A percentile compares a stretch with the other conserved stretches of the same genome.
phyloP scores from a whole-genome alignment of 139 green algal species.

The Pseudopediastrum boryanum region DNA sequence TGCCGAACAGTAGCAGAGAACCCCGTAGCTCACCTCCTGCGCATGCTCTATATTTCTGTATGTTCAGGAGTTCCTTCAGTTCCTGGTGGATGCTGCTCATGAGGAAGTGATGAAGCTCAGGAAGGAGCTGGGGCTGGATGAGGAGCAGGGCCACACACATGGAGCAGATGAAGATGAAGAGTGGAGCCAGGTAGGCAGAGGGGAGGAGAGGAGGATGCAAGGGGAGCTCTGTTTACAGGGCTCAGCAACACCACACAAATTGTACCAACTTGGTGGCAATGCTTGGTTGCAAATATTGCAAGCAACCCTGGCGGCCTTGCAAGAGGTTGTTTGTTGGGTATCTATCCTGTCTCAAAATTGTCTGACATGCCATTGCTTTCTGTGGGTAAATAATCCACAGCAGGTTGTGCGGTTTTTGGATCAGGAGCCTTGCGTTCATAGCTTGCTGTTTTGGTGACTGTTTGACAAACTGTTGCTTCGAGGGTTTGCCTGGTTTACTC shows the following conservation, averaged over 20 bases:
- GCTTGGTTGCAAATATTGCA: too few species aligned
- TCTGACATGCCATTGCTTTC: too few species aligned
- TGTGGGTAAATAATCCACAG: too few species aligned
- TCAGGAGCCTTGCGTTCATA: too few species aligned
- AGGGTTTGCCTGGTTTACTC: too few species aligned
- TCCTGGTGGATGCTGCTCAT: constrained; percentile 73
- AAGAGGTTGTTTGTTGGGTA: too few species aligned
- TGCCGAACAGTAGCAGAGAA: not conserved
- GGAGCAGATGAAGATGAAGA: constrained; percentile 22
- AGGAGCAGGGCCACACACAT: not conserved
- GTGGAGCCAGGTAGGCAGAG: constrained; percentile 9
- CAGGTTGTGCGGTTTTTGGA: too few species aligned
- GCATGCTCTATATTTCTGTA: too few species aligned
- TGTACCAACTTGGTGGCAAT: not conserved
- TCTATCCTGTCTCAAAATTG: too few species aligned
- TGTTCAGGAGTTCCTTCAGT: constrained; percentile 83
- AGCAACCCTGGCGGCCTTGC: too few species aligned
- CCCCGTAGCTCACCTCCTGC: not conserved
- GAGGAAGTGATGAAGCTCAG: constrained; percentile 66
- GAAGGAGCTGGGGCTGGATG: not conserved
- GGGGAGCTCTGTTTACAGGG: not conserved
- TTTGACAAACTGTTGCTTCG: too few species aligned
- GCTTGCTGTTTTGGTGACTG: too few species aligned
- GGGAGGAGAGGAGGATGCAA: not conserved
- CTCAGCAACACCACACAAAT: not conserved